Base-by-base conservation (phyloP, 108 stramenopile species). In the Asterionellopsis glacialis region DNA sequence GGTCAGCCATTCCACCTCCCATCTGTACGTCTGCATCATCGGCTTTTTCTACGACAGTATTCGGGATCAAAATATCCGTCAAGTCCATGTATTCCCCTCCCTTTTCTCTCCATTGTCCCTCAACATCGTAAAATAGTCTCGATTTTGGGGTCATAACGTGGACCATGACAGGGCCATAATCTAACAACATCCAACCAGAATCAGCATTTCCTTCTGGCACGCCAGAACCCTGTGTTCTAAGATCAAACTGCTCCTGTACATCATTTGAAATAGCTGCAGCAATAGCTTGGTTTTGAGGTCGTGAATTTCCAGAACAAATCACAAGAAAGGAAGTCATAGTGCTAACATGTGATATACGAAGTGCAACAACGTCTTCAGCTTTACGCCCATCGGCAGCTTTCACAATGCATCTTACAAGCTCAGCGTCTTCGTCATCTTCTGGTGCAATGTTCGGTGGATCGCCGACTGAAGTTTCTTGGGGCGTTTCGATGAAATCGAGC, bases 261-360 rank as follows among this genome's bases (percentile, higher is more conserved):
- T 90, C 91, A 0, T 87, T 69, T 41, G 62, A 69, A 49, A 97
- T 83, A 55, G 84, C 79, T 25, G 72, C 78, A 24, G 88, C 90
- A 79, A 97, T 97, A 53, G 96, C 96, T 73, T 90, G 87, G 70
- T 94, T 97, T 57, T 97, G 96, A 3, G 96, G 96, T 41, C 93
- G 69, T 45, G 81, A 84, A 54, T 89, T 95, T 21, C 94, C 96
- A 16, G 65, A 75, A 11, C 80, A 45, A 5, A 97, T 58, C 12
- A 97, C 85, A 26, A 95, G 62, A 63, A 88, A 94, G 55, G 76
- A 75, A 0, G 90, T 85, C 28, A 94, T 28, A 27, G 87, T 81
- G 9, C 87, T 88, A 33, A 92, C 64, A 11, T 65, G 50, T 15
- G 75, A 72, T 6, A 92, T 90, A 12, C 91, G 66, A 40, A 96